Percentiles rank a stretch among this genome's conserved stretches.
Evolutionary conservation across 805 yeast species (phyloP).

Genomic region (Myxozyma geophila): DNA sequence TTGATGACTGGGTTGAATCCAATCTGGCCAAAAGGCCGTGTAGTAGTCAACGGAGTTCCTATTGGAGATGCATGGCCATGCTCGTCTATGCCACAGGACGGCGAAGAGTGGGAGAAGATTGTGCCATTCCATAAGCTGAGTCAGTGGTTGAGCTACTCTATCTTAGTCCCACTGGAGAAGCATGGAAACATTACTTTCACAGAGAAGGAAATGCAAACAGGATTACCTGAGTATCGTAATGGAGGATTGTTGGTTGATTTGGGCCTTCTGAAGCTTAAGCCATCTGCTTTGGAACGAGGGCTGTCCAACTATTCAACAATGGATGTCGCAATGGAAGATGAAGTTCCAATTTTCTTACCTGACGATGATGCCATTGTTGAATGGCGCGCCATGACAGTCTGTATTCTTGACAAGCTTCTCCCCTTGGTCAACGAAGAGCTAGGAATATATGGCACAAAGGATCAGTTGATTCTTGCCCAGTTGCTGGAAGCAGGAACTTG

Average conservation of each 20-base stretch:
- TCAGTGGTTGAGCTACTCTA: constrained; percentile 69
- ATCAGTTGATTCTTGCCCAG: constrained; percentile 56
- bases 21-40: constrained; percentile 61
- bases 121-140: constrained; percentile 69
- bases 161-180: constrained; percentile 56
- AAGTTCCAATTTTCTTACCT: constrained; percentile 57
- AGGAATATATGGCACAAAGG: constrained; percentile 41
- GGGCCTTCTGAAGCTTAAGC: constrained; percentile 56
- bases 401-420: constrained; percentile 58
- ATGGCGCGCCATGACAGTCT: constrained; percentile 68
- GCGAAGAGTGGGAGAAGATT: constrained; percentile 50
- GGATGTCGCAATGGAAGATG: constrained; percentile 13
- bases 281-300: constrained; percentile 49
- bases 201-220: constrained; percentile 49
- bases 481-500: constrained; percentile 71
- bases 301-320: constrained; percentile 45
- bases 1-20: constrained; percentile 60
- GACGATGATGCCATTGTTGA: constrained; percentile 66
- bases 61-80: constrained; percentile 67
- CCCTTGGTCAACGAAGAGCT: constrained; percentile 57
- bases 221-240: constrained; percentile 65
- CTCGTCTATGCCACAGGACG: constrained; percentile 38
- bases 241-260: constrained; percentile 68
- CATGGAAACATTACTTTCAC: constrained; percentile 20
- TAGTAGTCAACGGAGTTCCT: constrained; percentile 54